These are phyloP conservation scores for Pseudoturritis turrita DNA, from an alignment of 345 rosid species.

Conservation along the genomic window DNA sequence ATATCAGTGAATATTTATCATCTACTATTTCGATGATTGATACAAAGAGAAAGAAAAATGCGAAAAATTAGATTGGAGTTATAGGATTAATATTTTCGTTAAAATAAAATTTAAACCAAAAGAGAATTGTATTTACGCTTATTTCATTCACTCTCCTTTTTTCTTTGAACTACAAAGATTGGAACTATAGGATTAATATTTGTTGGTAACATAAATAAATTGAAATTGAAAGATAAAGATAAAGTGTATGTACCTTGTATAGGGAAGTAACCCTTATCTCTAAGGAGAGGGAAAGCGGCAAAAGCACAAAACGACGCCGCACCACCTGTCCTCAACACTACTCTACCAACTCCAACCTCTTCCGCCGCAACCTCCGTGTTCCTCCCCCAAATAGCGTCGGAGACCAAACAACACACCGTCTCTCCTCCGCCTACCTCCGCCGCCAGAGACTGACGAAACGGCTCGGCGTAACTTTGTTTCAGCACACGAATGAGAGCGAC, in stretches of 20 bases:
- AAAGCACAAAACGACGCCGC: constrained; percentile 30
- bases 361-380: constrained; percentile 41
- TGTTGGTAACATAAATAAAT: neutral
- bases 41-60: too few relatives aligned
- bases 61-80: too few relatives aligned
- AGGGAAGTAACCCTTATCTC: constrained; percentile 31
- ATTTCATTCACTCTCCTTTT: too few relatives aligned
- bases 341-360: constrained; percentile 35
- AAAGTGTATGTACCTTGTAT: constrained; percentile 31
- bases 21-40: too few relatives aligned
- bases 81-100: too few relatives aligned
- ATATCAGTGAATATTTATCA: too few relatives aligned
- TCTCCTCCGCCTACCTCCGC: constrained; percentile 31
- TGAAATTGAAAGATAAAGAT: neutral
- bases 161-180: too few relatives aligned
- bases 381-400: constrained; percentile 43
- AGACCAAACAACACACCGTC: constrained; percentile 39
- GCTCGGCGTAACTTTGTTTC: constrained; percentile 30
- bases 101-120: too few relatives aligned
- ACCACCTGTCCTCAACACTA: constrained; percentile 46
- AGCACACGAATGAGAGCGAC: constrained; percentile 21
- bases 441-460: constrained; percentile 38
- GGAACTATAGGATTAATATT: too few relatives aligned
- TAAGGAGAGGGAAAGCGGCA: constrained; percentile 14
- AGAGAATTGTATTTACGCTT: too few relatives aligned